Conservation (phyloP, 1,284 basidiomycete genomes). For the Tylopilus orsonianus region DNA sequence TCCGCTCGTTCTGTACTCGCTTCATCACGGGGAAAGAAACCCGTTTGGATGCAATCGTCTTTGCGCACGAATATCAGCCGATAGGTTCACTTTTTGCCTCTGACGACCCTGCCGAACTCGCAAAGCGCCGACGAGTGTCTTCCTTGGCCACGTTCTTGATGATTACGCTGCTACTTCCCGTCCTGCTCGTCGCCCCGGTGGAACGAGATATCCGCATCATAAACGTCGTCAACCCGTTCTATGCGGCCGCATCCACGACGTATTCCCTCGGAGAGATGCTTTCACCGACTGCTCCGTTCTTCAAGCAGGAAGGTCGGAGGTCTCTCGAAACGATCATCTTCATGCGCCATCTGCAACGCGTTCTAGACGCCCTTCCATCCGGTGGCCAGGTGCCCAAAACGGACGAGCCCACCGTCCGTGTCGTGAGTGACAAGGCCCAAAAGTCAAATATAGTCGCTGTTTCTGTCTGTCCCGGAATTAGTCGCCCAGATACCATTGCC, state of each 20-base stretch:
- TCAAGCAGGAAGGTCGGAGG: constrained; percentile 62
- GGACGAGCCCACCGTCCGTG: constrained; percentile 43
- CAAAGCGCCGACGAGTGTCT: constrained; percentile 42
- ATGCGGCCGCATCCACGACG: constrained; percentile 66
- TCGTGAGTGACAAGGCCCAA: constrained; percentile 49
- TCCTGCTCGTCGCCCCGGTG: constrained; percentile 72
- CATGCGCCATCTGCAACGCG: constrained; percentile 72
- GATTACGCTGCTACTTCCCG: constrained; percentile 74
- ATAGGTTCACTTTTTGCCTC: constrained; percentile 49
- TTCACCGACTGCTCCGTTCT: constrained; percentile 36
- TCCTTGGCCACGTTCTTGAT: constrained; percentile 77
- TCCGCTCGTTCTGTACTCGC: constrained; percentile 63
- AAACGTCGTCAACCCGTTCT: constrained; percentile 80
- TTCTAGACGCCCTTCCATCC: constrained; percentile 72
- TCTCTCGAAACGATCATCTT: constrained; percentile 64
- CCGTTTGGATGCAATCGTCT: constrained; percentile 68
- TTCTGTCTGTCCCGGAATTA: constrained; percentile 72
- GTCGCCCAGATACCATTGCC: constrained; percentile 62
- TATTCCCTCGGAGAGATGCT: constrained; percentile 35
- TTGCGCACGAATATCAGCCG: constrained; percentile 70
- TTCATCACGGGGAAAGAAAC: constrained; percentile 65
- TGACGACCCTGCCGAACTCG: constrained; percentile 23
- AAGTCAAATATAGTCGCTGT: constrained; percentile 72
- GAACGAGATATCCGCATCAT: constrained; percentile 85
- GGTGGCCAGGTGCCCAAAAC: constrained; percentile 56